These are phyloP conservation scores for Neurospora sp. DNA, from an alignment of 495 filamentous ascomycete genomes.

Conservation along the genomic window DNA sequence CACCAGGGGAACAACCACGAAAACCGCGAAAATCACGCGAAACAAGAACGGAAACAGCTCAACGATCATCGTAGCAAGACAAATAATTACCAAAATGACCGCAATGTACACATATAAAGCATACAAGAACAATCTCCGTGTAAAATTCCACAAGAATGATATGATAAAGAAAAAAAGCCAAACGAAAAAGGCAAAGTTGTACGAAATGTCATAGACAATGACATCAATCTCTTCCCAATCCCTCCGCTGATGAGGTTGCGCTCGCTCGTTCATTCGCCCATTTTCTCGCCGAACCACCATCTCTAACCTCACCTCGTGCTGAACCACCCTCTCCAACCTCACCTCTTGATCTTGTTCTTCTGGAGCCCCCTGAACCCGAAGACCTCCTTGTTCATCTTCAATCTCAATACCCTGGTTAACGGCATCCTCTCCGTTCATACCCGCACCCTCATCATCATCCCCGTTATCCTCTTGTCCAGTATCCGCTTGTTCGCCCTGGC, in stretches of 20 bases:
- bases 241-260: neutral
- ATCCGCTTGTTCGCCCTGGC: neutral
- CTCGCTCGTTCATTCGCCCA: neutral
- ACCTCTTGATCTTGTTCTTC: neutral
- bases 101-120: neutral
- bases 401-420: neutral
- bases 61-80: neutral
- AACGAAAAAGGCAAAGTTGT: neutral
- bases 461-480: neutral
- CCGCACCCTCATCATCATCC: neutral
- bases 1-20: neutral
- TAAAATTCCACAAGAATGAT: neutral
- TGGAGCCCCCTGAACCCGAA: neutral
- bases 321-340: neutral
- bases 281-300: neutral
- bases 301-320: neutral
- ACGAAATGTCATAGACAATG: neutral
- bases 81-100: neutral
- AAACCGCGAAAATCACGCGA: neutral
- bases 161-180: neutral
- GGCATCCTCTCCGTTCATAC: neutral
- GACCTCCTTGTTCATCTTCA: neutral
- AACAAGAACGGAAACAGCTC: neutral
- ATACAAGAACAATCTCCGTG: neutral
- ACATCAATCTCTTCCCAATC: neutral